phyloP scores from a whole-genome alignment of 805 yeast species.

The Lipomyces anomalus region DNA sequence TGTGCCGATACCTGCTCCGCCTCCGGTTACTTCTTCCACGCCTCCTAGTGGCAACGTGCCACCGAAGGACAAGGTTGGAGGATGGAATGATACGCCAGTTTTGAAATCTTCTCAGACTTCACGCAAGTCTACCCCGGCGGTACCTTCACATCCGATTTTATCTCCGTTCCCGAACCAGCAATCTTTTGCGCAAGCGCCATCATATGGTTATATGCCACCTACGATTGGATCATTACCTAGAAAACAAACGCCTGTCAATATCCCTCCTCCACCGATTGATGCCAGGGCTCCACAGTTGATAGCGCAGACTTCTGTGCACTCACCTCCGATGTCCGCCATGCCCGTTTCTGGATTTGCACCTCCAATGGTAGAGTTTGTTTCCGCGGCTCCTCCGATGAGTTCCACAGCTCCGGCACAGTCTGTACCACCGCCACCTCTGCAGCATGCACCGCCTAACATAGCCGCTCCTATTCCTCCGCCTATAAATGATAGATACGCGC shows the following conservation, averaged over 20 bases:
- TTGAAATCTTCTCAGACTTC: constrained; percentile 8
- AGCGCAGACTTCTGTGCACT: background rate
- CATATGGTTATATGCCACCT: background rate
- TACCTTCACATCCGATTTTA: constrained; percentile 23
- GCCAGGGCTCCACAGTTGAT: constrained; percentile 21
- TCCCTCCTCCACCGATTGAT: constrained; percentile 23
- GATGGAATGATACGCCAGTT: constrained; percentile 27
- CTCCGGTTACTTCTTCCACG: constrained; percentile 16
- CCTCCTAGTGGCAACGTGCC: constrained; percentile 16
- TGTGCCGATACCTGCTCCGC: constrained; percentile 22
- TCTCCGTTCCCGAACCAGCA: constrained; percentile 26
- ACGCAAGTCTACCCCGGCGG: constrained; percentile 27
- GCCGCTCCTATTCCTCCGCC: constrained; percentile 28
- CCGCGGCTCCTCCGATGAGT: too few relatives aligned
- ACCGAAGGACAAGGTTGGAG: constrained; percentile 14
- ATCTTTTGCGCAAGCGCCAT: constrained; percentile 12
- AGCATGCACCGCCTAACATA: too few relatives aligned
- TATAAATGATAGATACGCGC: constrained; percentile 6
- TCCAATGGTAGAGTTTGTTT: too few relatives aligned
- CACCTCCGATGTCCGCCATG: background rate
- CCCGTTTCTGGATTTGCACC: background rate
- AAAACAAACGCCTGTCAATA: constrained; percentile 7
- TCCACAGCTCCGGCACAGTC: too few relatives aligned
- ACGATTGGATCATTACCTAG: background rate
- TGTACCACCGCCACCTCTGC: too few relatives aligned